Evolutionary conservation across 2,329 filamentous ascomycete genomes (phyloP), one percentile per base, ranked within the genome.

Genomic region (Paradendryphiella salina): DNA sequence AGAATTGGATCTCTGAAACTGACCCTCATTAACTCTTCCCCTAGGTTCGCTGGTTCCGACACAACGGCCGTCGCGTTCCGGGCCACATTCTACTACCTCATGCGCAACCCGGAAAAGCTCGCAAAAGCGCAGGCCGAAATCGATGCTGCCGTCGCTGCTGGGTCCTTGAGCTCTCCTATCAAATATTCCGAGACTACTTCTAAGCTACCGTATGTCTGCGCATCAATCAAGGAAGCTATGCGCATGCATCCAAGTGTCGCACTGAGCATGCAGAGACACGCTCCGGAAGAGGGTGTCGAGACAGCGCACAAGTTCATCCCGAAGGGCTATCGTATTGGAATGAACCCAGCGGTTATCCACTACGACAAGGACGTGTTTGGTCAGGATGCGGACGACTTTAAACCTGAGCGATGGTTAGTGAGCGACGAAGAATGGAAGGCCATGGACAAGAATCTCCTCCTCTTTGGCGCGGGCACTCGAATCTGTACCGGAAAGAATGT

Each of bases 381-480:
- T 0, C 23, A 61, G 1, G 71, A 77, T 42, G 68, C 74, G 0
- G 71, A 75, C 9, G 58, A 65, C 0, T 80, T 75, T 52, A 55
- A 63, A 15, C 78, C 78, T 0, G 77, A 79, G 50, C 62, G 79
- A 17, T 80, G 78, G 78, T 54, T 79, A 2, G 69, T 73, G 3
- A 50, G 49, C 23, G 52, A 57, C 2, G 57, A 59, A 21, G 34
- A 44, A 17, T 46, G 29, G 18, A 56, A 52, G 40, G 47, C 23
- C 13, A 65, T 64, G 64, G 69, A 61, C 14, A 52, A 47, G 13
- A 50, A 62, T 37, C 67, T 69, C 21, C 71, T 77, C 63, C 66
- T 73, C 1, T 75, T 75, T 39, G 73, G 73, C 6, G 64, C 54
- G 3, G 72, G 73, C 1, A 60, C 64, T 0, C 52, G 72, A 7